Percentiles rank a stretch among this genome's conserved stretches.
Conservation (phyloP, 2,329 filamentous ascomycete genomes). For the Paracamarosporium sp. region DNA sequence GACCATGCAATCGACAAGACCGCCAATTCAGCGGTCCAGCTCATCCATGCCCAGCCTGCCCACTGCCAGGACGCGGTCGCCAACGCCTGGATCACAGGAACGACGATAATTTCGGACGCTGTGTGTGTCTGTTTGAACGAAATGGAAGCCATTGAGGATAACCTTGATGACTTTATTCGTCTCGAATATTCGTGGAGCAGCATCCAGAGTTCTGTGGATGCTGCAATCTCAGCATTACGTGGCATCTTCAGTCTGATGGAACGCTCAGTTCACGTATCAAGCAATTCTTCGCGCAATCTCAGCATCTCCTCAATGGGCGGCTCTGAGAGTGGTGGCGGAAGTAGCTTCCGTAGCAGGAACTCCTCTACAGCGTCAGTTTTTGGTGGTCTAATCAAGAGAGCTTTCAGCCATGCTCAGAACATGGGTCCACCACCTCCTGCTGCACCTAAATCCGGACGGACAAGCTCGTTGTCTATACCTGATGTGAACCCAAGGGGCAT, state of each 20-base stretch:
- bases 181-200: conserved; percentile 53
- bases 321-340: conserved; percentile 14
- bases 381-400: conserved; percentile 33
- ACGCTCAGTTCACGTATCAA: conserved; percentile 1
- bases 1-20: conserved; percentile 57
- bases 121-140: conserved; percentile 51
- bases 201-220: conserved; percentile 51
- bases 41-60: conserved; percentile 51
- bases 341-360: conserved; percentile 24
- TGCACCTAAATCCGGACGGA: conserved; percentile 14
- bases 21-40: conserved; percentile 50
- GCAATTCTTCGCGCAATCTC: conserved; percentile 25
- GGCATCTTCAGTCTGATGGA: conserved; percentile 56
- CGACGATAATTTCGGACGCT: conserved; percentile 54
- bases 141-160: conserved; percentile 48
- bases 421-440: conserved; percentile 23
- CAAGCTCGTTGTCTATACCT: conserved; percentile 35
- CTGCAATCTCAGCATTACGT: conserved; percentile 50
- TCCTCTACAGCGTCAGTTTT: conserved; percentile 36
- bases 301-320: conserved; percentile 36
- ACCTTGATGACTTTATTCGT: conserved; percentile 54
- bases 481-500: conserved; percentile 40
- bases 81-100: conserved; percentile 54
- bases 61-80: conserved; percentile 51
- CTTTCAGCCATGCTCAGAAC: conserved; percentile 27